Evolutionary conservation across 148 eudicot genomes (phyloP).

Genomic region (Camellia japonica): DNA sequence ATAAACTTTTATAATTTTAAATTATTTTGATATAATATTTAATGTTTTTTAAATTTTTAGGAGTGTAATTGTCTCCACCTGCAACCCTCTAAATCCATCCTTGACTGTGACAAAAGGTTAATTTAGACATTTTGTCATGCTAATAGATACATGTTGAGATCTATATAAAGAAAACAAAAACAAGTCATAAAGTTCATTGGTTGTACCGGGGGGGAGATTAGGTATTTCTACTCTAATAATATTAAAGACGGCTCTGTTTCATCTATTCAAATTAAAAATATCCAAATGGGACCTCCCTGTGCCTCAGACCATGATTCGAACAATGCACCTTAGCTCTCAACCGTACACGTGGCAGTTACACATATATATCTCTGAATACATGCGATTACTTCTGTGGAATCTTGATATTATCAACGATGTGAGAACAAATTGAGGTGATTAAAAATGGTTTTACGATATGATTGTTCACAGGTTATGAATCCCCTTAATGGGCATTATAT

Average conservation of each 20-base stretch:
- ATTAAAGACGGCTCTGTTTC: background rate
- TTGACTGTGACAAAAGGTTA: background rate
- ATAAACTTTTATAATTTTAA: too few species aligned
- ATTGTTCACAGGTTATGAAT: background rate
- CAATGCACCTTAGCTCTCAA: background rate
- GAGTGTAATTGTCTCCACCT: too few species aligned
- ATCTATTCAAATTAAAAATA: background rate
- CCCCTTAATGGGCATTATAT: background rate
- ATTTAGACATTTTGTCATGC: background rate
- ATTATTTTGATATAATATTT: too few species aligned
- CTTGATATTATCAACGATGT: too few species aligned
- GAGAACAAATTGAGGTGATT: background rate
- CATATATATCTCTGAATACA: background rate
- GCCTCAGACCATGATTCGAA: background rate
- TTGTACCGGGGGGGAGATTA: background rate
- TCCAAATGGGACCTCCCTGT: background rate
- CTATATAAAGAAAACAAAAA: too few species aligned
- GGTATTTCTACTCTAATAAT: background rate
- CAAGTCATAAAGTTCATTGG: background rate
- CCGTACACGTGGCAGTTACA: slow-evolving; percentile 1
- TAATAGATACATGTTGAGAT: background rate
- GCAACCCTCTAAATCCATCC: too few species aligned
- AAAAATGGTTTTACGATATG: background rate
- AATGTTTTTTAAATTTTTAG: too few species aligned
- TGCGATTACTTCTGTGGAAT: background rate